A percentile compares a stretch with the other conserved stretches of the same genome.
Conservation (phyloP, 2,329 filamentous ascomycete species). For the Boeremia lycopersici region DNA sequence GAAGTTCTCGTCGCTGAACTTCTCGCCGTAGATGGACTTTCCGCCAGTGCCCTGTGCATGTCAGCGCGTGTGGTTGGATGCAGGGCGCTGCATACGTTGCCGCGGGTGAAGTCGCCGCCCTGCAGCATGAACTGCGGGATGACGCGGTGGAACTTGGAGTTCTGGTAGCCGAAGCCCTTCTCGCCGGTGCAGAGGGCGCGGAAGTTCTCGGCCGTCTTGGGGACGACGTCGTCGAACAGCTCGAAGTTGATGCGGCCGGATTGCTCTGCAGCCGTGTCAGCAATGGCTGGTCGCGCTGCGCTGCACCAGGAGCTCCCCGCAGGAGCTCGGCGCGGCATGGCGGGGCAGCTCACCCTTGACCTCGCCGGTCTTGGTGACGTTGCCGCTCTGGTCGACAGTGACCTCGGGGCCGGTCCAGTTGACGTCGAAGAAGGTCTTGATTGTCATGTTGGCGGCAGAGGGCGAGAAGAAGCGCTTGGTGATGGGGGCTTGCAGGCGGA, state of each 20-base stretch:
- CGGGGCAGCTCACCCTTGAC: conserved; percentile 63
- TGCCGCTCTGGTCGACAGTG: conserved; percentile 63
- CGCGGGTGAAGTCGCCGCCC: conserved; percentile 92
- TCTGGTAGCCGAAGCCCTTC: conserved; percentile 82
- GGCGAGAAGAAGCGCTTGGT: conserved; percentile 63
- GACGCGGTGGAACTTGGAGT: conserved; percentile 88
- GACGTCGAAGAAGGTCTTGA: conserved; percentile 77
- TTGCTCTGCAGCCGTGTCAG: conserved; percentile 62
- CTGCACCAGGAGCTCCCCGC: background rate
- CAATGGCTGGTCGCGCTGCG: background rate
- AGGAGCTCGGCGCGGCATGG: conserved; percentile 3
- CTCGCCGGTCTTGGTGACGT: conserved; percentile 50
- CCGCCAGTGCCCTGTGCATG: conserved; percentile 77
- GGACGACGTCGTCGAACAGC: conserved; percentile 84
- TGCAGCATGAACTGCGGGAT: conserved; percentile 95
- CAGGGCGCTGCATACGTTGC: conserved; percentile 69
- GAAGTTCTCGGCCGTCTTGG: conserved; percentile 89
- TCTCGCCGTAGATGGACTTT: conserved; percentile 94
- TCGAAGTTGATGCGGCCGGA: conserved; percentile 83
- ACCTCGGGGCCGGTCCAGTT: conserved; percentile 74
- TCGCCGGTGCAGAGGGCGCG: conserved; percentile 78
- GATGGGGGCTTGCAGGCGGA: conserved; percentile 44
- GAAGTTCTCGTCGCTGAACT: conserved; percentile 96
- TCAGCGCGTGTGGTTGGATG: conserved; percentile 22
- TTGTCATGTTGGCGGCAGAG: conserved; percentile 75